Conservation (phyloP, 2,329 filamentous ascomycete species). For the Arthrobotrys megalospora region DNA sequence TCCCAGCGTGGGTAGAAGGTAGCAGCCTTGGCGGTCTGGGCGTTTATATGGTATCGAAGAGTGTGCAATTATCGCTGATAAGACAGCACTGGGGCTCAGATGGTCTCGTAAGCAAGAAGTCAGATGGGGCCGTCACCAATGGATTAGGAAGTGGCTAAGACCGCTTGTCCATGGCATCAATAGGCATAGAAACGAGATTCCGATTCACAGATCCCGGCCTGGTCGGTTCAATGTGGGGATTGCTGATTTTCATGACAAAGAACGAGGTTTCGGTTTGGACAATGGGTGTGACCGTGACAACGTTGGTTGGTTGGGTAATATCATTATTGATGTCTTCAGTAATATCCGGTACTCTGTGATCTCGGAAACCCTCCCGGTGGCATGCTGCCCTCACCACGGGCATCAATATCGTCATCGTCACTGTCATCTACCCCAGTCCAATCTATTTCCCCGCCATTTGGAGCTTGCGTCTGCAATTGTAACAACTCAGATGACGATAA, state of each 20-base stretch:
- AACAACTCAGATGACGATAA: constrained; percentile 47
- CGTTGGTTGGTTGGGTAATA: neutral
- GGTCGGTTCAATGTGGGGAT: constrained; percentile 17
- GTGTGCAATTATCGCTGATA: constrained; percentile 20
- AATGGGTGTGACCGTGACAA: neutral
- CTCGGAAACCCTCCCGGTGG: constrained; percentile 49
- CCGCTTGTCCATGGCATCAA: constrained; percentile 29
- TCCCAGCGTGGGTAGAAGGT: constrained; percentile 33
- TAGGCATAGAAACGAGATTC: constrained; percentile 22
- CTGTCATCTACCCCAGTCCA: constrained; percentile 58
- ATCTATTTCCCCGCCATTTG: constrained; percentile 47
- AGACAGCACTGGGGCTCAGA: constrained; percentile 39
- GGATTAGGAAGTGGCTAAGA: constrained; percentile 53
- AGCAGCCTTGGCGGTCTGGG: constrained; percentile 59
- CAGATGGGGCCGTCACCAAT: constrained; percentile 35
- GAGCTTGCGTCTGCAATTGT: constrained; percentile 46
- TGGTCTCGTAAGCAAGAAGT: constrained; percentile 8
- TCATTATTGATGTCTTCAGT: constrained; percentile 20
- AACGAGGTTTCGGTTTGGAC: neutral
- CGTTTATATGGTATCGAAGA: constrained; percentile 10
- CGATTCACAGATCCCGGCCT: neutral
- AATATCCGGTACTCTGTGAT: constrained; percentile 57
- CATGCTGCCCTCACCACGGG: constrained; percentile 20
- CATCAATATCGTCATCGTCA: constrained; percentile 41
- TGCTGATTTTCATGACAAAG: constrained; percentile 7